Percentiles rank a stretch among this genome's conserved stretches.
Conservation (phyloP, 352 stramenopile genomes). For the Blastocystis sp. region DNA sequence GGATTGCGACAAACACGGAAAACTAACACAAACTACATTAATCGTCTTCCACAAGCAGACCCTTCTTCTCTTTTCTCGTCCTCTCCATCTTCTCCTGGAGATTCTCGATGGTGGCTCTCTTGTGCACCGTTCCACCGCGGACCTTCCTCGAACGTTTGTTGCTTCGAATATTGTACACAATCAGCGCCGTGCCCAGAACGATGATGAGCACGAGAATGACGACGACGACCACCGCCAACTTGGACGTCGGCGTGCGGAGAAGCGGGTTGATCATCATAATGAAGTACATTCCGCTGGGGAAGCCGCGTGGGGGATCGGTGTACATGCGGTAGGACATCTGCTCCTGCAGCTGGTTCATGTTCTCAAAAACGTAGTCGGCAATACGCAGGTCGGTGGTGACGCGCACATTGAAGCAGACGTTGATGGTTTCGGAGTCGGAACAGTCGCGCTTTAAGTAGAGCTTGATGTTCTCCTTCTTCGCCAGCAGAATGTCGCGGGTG, state of each 20-base stretch:
- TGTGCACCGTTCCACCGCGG: not conserved
- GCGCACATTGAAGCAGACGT: slow-evolving; percentile 19
- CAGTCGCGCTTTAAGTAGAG: slow-evolving; percentile 10
- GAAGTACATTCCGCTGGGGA: slow-evolving; percentile 4
- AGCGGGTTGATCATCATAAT: slow-evolving; percentile 2
- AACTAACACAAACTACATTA: no score
- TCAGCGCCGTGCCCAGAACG: not conserved
- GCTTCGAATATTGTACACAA: not conserved
- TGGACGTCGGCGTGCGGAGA: not conserved
- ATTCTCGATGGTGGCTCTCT: not conserved
- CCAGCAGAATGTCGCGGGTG: not conserved
- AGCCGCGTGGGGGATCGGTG: not conserved
- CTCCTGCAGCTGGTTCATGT: not conserved
- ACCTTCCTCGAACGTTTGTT: not conserved
- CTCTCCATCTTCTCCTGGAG: not conserved
- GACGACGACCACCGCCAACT: not conserved
- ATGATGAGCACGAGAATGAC: not conserved
- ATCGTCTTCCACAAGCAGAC: not conserved
- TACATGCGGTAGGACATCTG: slow-evolving; percentile 1
- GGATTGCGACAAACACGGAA: no score
- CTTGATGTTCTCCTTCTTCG: slow-evolving; percentile 28
- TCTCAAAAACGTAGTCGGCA: not conserved
- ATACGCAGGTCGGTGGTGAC: slow-evolving; percentile 4
- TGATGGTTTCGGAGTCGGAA: not conserved
- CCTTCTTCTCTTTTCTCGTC: not conserved